Evolutionary conservation across 83 land plant species (phyloP).

Genomic region (Picea mariana): DNA sequence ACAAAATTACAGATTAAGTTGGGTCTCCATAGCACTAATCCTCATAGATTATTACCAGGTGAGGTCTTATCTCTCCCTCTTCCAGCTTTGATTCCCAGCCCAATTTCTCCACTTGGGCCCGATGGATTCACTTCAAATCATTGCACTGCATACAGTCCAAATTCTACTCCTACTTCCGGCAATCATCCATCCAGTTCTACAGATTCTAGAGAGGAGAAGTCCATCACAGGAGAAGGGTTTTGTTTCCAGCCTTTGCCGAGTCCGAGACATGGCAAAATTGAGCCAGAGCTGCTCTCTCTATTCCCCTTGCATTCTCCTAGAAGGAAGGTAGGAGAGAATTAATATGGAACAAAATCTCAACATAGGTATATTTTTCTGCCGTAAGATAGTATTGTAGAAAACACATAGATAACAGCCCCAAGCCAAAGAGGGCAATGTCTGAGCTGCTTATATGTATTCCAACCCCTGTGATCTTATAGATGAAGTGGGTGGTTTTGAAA

Average conservation of each 20-base stretch:
- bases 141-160: not conserved
- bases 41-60: not conserved
- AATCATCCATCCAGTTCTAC: not conserved
- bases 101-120: not conserved
- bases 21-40: conserved; percentile 13
- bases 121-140: not conserved
- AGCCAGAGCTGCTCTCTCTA: conserved; percentile 45
- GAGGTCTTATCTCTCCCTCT: not conserved
- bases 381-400: too few species aligned
- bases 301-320: conserved; percentile 44
- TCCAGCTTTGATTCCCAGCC: not conserved
- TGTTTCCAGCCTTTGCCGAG: conserved; percentile 53
- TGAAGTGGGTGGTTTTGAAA: too few species aligned
- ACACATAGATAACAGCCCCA: too few species aligned
- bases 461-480: too few species aligned
- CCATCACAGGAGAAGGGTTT: conserved; percentile 36
- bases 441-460: too few species aligned
- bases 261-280: conserved; percentile 15
- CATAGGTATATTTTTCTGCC: too few species aligned
- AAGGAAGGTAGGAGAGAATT: not conserved
- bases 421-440: too few species aligned
- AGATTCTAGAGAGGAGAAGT: not conserved
- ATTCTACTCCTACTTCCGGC: not conserved
- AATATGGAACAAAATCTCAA: too few species aligned
- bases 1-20: conserved; percentile 26